A percentile compares a stretch with the other conserved stretches of the same genome.
These are phyloP conservation scores for Cladosporium cucumerinum DNA, from an alignment of 2,329 filamentous ascomycete genomes.

Conservation along the genomic window DNA sequence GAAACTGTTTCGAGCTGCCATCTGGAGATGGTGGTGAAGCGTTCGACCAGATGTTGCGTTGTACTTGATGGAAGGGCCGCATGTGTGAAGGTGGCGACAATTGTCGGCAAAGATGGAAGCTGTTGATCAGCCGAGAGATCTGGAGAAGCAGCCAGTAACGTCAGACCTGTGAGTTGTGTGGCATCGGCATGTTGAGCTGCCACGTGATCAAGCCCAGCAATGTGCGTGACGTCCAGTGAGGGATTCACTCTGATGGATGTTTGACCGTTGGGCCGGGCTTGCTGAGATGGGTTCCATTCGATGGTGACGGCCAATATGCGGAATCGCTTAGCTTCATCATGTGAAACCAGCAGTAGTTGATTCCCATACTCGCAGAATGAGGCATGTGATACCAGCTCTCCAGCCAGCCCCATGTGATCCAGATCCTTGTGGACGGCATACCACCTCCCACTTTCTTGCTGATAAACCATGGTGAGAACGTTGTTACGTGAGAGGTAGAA, in stretches of 20 bases:
- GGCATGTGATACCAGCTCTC: conserved; percentile 77
- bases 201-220: conserved; percentile 27
- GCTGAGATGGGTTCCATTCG: conserved; percentile 61
- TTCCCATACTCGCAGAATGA: conserved; percentile 57
- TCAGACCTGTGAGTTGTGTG: conserved; percentile 27
- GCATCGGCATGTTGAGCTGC: conserved; percentile 27
- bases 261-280: conserved; percentile 26
- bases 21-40: conserved; percentile 71
- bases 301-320: conserved; percentile 71
- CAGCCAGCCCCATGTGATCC: conserved; percentile 53
- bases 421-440: conserved; percentile 54
- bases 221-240: conserved; percentile 28
- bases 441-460: conserved; percentile 69
- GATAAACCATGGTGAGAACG: conserved; percentile 70
- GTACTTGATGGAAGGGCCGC: conserved; percentile 36
- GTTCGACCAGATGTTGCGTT: conserved; percentile 56
- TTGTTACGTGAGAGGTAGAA: conserved; percentile 74
- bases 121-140: conserved; percentile 47
- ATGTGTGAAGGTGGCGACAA: conserved; percentile 70
- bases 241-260: conserved; percentile 17
- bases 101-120: conserved; percentile 43
- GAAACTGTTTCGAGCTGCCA: conserved; percentile 68
- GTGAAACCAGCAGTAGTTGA: conserved; percentile 62
- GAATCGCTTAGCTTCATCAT: conserved; percentile 68
- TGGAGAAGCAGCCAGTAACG: conserved; percentile 48